These are phyloP conservation scores for Melaleuca quinquenervia DNA, from an alignment of 345 rosid species.

Conservation along the genomic window DNA sequence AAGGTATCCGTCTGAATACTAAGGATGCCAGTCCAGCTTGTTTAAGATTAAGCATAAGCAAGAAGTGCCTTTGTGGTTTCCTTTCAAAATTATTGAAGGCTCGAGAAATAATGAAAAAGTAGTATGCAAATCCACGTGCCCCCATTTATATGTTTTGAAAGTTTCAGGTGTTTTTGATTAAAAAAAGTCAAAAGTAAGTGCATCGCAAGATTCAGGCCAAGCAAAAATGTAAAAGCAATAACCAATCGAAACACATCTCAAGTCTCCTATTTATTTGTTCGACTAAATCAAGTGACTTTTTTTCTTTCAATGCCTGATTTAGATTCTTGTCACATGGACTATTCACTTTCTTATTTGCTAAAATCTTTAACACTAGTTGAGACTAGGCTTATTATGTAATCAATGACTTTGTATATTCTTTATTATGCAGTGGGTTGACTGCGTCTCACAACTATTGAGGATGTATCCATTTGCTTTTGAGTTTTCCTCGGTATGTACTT, in stretches of 20 bases:
- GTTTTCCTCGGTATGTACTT: slow-evolving; percentile 77
- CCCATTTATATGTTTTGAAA: not conserved
- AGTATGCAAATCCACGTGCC: not conserved
- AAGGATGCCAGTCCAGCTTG: not conserved
- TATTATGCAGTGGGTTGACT: slow-evolving; percentile 92
- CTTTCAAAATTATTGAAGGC: not conserved
- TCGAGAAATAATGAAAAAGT: not conserved
- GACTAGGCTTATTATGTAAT: not conserved
- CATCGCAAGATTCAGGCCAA: not conserved
- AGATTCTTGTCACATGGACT: not conserved
- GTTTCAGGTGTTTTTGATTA: not conserved
- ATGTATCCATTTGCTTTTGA: slow-evolving; percentile 97
- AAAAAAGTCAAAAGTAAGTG: not conserved
- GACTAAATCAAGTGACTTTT: not conserved
- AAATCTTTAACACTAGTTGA: not conserved
- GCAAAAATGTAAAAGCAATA: not conserved
- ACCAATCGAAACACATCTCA: not conserved
- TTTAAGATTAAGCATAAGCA: not conserved
- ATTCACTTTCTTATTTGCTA: not conserved
- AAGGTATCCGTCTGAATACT: not conserved
- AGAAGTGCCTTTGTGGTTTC: not conserved
- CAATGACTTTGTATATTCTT: not conserved
- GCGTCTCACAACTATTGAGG: slow-evolving; percentile 80
- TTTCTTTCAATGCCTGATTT: not conserved
- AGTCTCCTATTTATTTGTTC: not conserved